Conservation (phyloP, 176 grass and related monocot species). For the Aechmea fasciata region DNA sequence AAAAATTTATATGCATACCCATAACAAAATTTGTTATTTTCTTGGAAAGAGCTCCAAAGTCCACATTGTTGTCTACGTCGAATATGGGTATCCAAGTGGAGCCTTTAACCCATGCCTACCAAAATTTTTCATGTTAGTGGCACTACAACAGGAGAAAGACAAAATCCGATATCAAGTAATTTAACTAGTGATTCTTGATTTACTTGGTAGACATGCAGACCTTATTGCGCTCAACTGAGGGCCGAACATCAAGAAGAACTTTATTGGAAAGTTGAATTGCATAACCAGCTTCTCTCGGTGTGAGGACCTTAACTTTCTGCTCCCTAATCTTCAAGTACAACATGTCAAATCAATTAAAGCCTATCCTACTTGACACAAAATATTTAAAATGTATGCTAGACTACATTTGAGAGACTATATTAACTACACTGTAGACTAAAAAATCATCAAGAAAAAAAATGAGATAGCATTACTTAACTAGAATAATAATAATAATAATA, state of each 20-base stretch:
- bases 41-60: slow-evolving; percentile 47
- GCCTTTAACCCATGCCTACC: slow-evolving; percentile 89
- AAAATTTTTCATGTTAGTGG: neutral
- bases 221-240: slow-evolving; percentile 74
- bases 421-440: too few relatives aligned
- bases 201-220: slow-evolving; percentile 18
- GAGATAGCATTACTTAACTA: too few relatives aligned
- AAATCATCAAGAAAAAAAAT: too few relatives aligned
- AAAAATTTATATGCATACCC: slow-evolving; percentile 27
- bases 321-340: slow-evolving; percentile 71
- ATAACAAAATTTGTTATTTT: slow-evolving; percentile 84
- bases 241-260: slow-evolving; percentile 81
- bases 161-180: neutral
- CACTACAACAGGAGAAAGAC: neutral
- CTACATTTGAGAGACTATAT: too few relatives aligned
- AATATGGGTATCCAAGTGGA: slow-evolving; percentile 95
- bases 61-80: slow-evolving; percentile 45
- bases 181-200: neutral
- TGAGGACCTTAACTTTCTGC: slow-evolving; percentile 86
- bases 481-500: too few relatives aligned
- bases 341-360: neutral
- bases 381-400: neutral
- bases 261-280: slow-evolving; percentile 77
- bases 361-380: neutral
- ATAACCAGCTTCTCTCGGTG: slow-evolving; percentile 91